phyloP scores from a whole-genome alignment of 2,329 filamentous ascomycete species.

The Nemania abortiva region DNA sequence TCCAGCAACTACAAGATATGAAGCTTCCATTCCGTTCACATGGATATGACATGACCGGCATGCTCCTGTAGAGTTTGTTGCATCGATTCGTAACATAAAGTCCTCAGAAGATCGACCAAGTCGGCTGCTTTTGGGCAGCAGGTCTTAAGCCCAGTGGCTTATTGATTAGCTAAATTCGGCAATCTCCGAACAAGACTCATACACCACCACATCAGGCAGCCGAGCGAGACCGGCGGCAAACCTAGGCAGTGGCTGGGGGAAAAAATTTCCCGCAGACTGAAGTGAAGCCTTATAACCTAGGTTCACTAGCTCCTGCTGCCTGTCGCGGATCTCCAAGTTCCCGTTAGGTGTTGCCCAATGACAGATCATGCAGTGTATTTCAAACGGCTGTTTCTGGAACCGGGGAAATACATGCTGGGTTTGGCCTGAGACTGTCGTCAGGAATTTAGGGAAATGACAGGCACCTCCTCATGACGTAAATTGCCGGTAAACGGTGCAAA shows the following conservation, averaged over 20 bases:
- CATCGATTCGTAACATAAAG: background rate
- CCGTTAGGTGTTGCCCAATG: background rate
- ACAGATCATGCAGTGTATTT: constrained; percentile 7
- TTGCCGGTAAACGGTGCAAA: background rate
- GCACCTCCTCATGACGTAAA: background rate
- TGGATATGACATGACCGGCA: background rate
- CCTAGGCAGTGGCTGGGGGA: background rate
- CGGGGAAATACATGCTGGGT: background rate
- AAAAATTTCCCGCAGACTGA: background rate
- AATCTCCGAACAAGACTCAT: background rate
- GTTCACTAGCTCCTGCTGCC: background rate
- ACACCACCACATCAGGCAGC: background rate
- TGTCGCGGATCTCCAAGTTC: background rate
- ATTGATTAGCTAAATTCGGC: background rate
- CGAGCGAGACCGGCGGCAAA: background rate
- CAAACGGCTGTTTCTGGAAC: background rate
- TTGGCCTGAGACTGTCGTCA: background rate
- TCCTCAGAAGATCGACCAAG: constrained; percentile 2
- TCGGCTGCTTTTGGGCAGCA: background rate
- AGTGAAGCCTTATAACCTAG: background rate
- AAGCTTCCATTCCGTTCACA: background rate
- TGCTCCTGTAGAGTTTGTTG: background rate
- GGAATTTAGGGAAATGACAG: background rate
- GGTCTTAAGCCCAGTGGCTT: no score
- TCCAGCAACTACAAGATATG: background rate